Evolutionary conservation across 768 basidiomycete species (phyloP).

Genomic region (Leccinum longicurvipes): DNA sequence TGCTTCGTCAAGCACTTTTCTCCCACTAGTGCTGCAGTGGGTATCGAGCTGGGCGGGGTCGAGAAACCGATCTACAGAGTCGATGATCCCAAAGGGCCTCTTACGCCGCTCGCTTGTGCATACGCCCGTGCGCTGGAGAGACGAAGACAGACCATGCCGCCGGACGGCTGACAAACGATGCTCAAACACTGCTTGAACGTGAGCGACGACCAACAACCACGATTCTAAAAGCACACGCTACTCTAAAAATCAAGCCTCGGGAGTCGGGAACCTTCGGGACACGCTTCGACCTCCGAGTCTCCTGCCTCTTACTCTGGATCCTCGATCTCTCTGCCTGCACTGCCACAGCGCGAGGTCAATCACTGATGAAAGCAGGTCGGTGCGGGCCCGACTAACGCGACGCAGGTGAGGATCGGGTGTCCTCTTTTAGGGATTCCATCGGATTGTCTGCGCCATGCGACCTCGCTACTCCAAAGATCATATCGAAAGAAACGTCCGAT

Average conservation of each 20-base stretch:
- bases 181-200: too few relatives aligned
- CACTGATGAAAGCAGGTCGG: background rate
- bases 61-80: slow-evolving; percentile 97
- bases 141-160: too few relatives aligned
- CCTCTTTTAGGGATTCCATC: slow-evolving; percentile 98
- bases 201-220: too few relatives aligned
- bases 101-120: slow-evolving; percentile 86
- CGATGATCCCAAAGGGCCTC: slow-evolving; percentile 86
- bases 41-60: slow-evolving; percentile 71
- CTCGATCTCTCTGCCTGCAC: too few relatives aligned
- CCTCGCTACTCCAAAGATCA: slow-evolving; percentile 90
- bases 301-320: too few relatives aligned
- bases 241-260: too few relatives aligned
- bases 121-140: slow-evolving; percentile 99
- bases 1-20: slow-evolving; percentile 99
- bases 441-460: slow-evolving; percentile 93
- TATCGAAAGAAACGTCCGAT: slow-evolving; percentile 98
- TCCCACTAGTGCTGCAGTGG: slow-evolving; percentile 95
- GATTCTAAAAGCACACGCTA: too few relatives aligned
- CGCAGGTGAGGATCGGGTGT: slow-evolving; percentile 95
- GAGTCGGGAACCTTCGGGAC: too few relatives aligned
- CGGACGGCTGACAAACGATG: too few relatives aligned
- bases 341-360: slow-evolving; percentile 76
- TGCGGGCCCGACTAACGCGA: slow-evolving; percentile 5
- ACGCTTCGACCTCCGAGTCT: too few relatives aligned